phyloP scores from a whole-genome alignment of 2,329 filamentous ascomycete species.

The Pseudogymnoascus sp. region DNA sequence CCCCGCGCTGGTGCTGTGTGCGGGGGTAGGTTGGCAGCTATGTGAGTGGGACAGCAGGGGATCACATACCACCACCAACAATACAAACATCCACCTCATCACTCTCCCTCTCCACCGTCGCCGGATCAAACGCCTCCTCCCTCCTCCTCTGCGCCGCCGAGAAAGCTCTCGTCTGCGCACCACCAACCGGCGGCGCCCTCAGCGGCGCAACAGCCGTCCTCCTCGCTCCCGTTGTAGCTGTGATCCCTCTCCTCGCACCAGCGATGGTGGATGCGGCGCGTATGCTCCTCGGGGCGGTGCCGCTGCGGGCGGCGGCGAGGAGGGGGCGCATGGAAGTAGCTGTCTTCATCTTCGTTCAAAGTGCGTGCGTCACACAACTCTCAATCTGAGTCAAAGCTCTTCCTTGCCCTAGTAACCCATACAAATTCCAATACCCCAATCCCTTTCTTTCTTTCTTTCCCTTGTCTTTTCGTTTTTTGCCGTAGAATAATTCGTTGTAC shows the following conservation, averaged over 20 bases:
- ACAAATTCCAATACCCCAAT: background rate
- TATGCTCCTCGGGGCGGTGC: background rate
- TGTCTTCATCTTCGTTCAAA: background rate
- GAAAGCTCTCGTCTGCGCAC: background rate
- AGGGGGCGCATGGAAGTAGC: background rate
- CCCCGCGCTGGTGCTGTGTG: slow-evolving; percentile 1
- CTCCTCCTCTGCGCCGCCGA: background rate
- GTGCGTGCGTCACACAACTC: too few species aligned
- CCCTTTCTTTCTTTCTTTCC: background rate
- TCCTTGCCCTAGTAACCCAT: background rate
- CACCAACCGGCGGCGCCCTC: background rate
- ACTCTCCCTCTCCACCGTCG: slow-evolving; percentile 69
- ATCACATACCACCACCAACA: slow-evolving; percentile 65
- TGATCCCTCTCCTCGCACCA: too few species aligned
- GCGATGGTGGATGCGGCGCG: background rate
- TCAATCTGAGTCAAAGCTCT: too few species aligned
- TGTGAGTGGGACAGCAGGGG: background rate
- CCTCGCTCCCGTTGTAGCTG: background rate
- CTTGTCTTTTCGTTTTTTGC: too few species aligned
- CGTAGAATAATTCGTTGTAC: background rate
- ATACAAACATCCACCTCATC: slow-evolving; percentile 97
- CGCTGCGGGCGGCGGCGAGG: background rate
- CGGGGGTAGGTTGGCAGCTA: background rate
- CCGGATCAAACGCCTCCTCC: slow-evolving; percentile 55
- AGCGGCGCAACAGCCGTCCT: background rate